Conservation (phyloP, 176 grass and related monocot genomes). For the Paspalum notatum region DNA sequence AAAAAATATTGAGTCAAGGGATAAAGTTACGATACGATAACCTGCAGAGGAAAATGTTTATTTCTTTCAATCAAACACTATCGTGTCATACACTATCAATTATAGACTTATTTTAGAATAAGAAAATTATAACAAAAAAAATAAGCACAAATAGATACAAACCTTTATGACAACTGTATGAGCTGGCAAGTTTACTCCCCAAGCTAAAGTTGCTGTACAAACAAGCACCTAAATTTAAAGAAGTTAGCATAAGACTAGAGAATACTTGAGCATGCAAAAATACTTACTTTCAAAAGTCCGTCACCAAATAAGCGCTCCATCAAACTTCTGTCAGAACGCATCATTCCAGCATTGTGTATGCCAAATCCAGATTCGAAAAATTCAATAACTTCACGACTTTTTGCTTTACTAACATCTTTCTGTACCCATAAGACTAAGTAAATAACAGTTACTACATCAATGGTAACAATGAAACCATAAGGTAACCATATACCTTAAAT, state of each 20-base stretch:
- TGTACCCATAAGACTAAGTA: slow-evolving; percentile 48
- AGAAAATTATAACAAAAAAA: slow-evolving; percentile 3
- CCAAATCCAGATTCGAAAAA: slow-evolving; percentile 97
- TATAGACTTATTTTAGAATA: slow-evolving; percentile 6
- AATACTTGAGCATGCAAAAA: slow-evolving; percentile 24
- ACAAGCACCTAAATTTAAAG: slow-evolving; percentile 82
- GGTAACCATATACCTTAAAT: slow-evolving; percentile 66
- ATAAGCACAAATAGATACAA: slow-evolving; percentile 27
- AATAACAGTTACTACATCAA: slow-evolving; percentile 32
- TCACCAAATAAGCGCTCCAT: slow-evolving; percentile 92
- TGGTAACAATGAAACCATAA: slow-evolving; percentile 36
- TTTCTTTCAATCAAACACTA: slow-evolving; percentile 11
- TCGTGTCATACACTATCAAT: neutral
- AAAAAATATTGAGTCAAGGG: slow-evolving; percentile 17
- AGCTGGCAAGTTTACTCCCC: slow-evolving; percentile 97
- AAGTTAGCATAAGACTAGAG: slow-evolving; percentile 33
- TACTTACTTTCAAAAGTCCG: slow-evolving; percentile 72
- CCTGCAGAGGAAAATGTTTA: slow-evolving; percentile 16
- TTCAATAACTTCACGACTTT: slow-evolving; percentile 82
- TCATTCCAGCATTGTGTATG: slow-evolving; percentile 97
- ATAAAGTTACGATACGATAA: slow-evolving; percentile 13
- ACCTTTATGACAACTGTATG: slow-evolving; percentile 99
- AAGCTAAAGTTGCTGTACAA: slow-evolving; percentile 97
- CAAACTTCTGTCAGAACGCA: slow-evolving; percentile 87
- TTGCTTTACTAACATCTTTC: slow-evolving; percentile 94